A percentile compares a stretch with the other conserved stretches of the same genome.
Evolutionary conservation across 208 protist genomes (phyloP).

Genomic region (Tritrichomonas foetus): DNA sequence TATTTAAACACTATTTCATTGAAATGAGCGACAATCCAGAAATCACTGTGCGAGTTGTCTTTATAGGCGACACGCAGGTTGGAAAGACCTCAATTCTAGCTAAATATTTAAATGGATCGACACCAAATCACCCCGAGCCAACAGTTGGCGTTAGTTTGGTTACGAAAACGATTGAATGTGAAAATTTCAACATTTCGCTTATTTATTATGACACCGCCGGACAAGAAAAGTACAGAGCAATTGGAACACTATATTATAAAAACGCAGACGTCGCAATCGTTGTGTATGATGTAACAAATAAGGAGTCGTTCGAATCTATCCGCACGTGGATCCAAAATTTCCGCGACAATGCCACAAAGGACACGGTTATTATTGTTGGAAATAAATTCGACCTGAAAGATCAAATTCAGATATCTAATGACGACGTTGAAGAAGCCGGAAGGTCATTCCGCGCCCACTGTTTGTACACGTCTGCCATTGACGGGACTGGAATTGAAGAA

Average conservation of each 20-base stretch:
- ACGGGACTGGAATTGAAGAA: no score
- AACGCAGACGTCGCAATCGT: background rate
- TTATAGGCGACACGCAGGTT: background rate
- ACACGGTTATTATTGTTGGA: no score
- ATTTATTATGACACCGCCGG: background rate
- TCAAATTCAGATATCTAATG: no score
- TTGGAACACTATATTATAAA: background rate
- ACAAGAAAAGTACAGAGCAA: background rate
- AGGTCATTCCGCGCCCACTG: no score
- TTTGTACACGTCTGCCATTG: no score
- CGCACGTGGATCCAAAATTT: no score
- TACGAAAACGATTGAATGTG: background rate
- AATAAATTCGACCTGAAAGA: no score
- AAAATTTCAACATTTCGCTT: background rate
- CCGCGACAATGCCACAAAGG: no score
- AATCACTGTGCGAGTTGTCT: no score
- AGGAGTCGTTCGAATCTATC: background rate
- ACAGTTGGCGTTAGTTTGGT: background rate
- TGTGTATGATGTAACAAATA: background rate
- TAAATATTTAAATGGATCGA: background rate
- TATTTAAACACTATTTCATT: no score
- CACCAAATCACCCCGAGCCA: background rate
- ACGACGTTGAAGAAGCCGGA: no score
- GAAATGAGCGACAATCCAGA: no score
- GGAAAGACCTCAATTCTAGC: background rate